Evolutionary conservation across 306 rosid genomes (phyloP).

Genomic region (Rosa persica): DNA sequence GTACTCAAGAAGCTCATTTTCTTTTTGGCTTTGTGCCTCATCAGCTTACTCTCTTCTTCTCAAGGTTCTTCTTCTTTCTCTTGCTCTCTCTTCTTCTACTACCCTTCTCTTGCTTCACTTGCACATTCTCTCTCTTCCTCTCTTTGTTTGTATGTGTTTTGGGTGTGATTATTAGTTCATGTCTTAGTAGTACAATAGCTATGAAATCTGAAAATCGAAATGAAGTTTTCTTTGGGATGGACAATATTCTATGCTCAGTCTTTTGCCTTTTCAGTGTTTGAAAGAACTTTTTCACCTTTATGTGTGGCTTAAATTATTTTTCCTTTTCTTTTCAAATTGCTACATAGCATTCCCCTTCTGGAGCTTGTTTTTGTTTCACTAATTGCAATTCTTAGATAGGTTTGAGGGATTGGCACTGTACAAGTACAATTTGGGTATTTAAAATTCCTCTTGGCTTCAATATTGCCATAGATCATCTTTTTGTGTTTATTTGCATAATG

Average conservation of each 20-base stretch:
- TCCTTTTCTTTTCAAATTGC: background rate
- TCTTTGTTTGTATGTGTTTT: background rate
- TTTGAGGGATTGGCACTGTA: background rate
- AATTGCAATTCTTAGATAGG: background rate
- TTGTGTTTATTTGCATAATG: background rate
- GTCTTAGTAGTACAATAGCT: background rate
- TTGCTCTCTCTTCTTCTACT: background rate
- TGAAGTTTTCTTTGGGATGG: background rate
- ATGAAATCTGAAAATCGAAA: background rate
- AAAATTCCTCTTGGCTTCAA: background rate
- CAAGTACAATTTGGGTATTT: background rate
- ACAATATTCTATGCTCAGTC: background rate
- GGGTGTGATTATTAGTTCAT: background rate
- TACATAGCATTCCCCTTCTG: too few species aligned
- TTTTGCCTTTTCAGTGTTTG: background rate
- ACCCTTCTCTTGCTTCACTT: background rate
- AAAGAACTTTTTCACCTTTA: background rate
- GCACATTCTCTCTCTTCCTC: background rate
- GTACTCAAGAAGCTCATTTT: conserved; percentile 42
- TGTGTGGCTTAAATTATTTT: background rate
- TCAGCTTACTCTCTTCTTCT: conserved; percentile 37
- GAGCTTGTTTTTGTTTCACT: background rate
- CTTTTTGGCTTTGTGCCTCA: conserved; percentile 38
- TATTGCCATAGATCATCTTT: background rate
- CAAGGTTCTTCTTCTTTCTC: conserved; percentile 45